Base-by-base conservation (phyloP, 1,139 yeast species). In the Suzukiozyma palmioleophila region DNA sequence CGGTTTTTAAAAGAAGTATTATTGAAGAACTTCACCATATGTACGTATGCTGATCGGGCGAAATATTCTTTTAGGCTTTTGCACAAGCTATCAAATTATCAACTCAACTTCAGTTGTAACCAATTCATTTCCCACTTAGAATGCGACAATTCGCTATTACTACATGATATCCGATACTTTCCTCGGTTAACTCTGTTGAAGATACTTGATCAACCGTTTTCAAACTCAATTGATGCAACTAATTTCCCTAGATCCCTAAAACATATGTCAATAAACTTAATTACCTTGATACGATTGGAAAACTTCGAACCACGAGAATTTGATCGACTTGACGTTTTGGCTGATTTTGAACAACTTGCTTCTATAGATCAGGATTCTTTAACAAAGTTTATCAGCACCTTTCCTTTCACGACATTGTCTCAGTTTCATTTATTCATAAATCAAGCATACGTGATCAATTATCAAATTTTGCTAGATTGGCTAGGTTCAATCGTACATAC, bases 121-220 rank as follows among this genome's bases (percentile, higher is more conserved):
- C 50, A 55, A 30, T 61, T 45, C 39, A 52, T 60, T 6, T 46
- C 48, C 0, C 52, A 53, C 37, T 46, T 64, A 15, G 70, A 64
- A 43, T 53, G 64, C 44, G 59, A 53, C 34, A 60, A 55, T 32
- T 45, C 46, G 1, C 36, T 47, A 5, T 37, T 63, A 6, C 43
- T 25, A 21, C 29, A 14, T 7, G 55, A 49, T 22, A 38, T 57
- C 11, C 33, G 31, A 10, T 26, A 46, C 3, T 64, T 63, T 39
- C 52, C 56, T 15, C 46, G 47, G 14, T 22, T 62, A 7, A 39
- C 37, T 14, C 39, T 40, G 15, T 45, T 64, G 28, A 59, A 57
- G 41, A 44, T 64, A 5, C 44, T 64, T 13, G 60, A 57, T 38
- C 35, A 42, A 14, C 45, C 47, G 12, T 26, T 27, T 8, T 14